Evolutionary conservation across 805 yeast species (phyloP), one percentile per base, ranked within the genome.

Genomic region (Candida piceae): DNA sequence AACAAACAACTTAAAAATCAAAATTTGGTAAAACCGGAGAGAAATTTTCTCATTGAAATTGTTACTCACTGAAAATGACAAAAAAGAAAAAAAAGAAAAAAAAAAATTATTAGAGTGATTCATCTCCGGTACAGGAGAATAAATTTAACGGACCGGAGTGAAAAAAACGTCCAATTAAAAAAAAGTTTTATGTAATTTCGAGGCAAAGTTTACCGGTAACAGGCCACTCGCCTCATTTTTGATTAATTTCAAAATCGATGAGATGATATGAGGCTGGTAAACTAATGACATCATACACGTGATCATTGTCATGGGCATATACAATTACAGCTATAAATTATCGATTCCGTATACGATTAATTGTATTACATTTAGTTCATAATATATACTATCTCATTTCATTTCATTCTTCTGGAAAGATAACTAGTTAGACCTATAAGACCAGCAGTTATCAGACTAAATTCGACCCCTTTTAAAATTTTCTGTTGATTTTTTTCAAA

Each of bases 401-500:
- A 20, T 23, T 7, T 23, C 26, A 12, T 23, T 12, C 20, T 37
- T 32, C 35, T 39, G n/a, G 30, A 15, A 1, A 39, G 20, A 19
- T 36, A 38, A 18, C 35, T 27, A 7, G 30, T 45, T 7, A 40
- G 15, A 3, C 45, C 48, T 15, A 44, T n/a, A 5, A 30, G 22
- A 17, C 39, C 43, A 7, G 40, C 29, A 3, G 52, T 32, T 12
- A 54, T 13, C 5, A 46, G 11, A 18, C 46, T 31, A 31, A 40
- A 38, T 29, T 60, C 60, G 19, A 52, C 43, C 16, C 44, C 39
- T 28, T 55, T 57, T 33, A 87, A 54, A 3, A 84, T 68, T 10
- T 42, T 52, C 24, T 65, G 66, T 58, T 87, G 96, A 35, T 74
- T 64, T 29, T 60, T 55, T 34, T 76, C 77, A 24, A 69, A 66